A percentile compares a stretch with the other conserved stretches of the same genome.
Conservation (phyloP, 345 rosid species). For the Microcos paniculata region DNA sequence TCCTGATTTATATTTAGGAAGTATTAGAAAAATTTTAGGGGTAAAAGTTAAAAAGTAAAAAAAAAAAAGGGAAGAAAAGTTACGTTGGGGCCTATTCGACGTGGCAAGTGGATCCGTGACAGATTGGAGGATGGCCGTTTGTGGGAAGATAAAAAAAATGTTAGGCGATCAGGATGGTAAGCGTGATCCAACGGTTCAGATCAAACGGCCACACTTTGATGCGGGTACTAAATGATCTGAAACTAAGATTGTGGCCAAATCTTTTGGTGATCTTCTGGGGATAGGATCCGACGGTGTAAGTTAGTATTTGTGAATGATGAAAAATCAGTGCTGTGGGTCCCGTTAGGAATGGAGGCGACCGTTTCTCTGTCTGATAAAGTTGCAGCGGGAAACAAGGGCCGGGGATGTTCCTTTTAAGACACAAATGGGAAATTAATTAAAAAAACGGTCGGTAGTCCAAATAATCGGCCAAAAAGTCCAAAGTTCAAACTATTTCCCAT, state of each 20-base stretch:
- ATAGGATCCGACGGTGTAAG: background rate
- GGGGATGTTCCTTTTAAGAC: background rate
- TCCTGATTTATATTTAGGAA: background rate
- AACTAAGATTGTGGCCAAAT: conserved; percentile 10
- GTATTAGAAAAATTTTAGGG: background rate
- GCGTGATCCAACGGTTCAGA: conserved; percentile 9
- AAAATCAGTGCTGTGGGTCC: conserved; percentile 1
- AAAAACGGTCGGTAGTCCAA: conserved; percentile 14
- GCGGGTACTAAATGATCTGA: conserved; percentile 16
- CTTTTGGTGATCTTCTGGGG: conserved; percentile 10
- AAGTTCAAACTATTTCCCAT: conserved; percentile 5
- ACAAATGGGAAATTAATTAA: background rate
- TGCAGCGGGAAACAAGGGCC: background rate
- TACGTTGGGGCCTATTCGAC: background rate
- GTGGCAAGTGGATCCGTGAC: background rate
- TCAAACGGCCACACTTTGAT: background rate
- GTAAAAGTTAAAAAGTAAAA: background rate
- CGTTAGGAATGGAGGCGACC: background rate
- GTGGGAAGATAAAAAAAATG: background rate
- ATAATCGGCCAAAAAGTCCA: conserved; percentile 14
- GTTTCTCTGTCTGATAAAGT: conserved; percentile 1
- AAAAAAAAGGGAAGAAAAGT: background rate
- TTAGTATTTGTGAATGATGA: background rate
- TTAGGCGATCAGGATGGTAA: background rate
- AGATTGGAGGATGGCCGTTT: background rate